These are phyloP conservation scores for Aspergillus sclerotiicarbonarius DNA, from an alignment of 495 filamentous ascomycete species.

Conservation along the genomic window DNA sequence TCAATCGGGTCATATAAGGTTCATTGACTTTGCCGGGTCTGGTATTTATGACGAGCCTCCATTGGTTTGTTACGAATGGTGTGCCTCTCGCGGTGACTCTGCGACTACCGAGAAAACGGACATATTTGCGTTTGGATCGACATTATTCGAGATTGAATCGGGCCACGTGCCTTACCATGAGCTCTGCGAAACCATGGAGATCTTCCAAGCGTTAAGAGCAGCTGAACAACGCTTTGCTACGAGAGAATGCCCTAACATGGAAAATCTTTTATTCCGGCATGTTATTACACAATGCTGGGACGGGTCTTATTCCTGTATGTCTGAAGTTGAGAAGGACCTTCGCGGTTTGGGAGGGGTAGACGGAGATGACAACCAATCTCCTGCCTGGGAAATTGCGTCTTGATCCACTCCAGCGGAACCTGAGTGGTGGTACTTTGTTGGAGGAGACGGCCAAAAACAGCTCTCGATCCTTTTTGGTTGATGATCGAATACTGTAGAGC, in stretches of 20 bases:
- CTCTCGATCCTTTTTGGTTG: conserved; percentile 1
- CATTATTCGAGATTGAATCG: conserved; percentile 18
- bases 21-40: conserved; percentile 24
- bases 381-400: conserved; percentile 5
- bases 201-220: not conserved
- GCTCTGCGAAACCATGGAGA: conserved; percentile 1
- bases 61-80: conserved; percentile 19
- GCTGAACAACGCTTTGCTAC: conserved; percentile 9
- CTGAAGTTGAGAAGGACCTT: conserved; percentile 7
- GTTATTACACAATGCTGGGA: conserved; percentile 12
- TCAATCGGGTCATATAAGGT: conserved; percentile 15
- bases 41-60: conserved; percentile 16
- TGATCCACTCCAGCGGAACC: not conserved
- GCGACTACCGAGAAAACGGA: conserved; percentile 11
- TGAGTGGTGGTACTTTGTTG: not conserved
- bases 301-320: conserved; percentile 8
- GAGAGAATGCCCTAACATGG: conserved; percentile 11
- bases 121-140: conserved; percentile 23
- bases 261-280: conserved; percentile 6
- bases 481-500: not conserved
- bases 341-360: not conserved
- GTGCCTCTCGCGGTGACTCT: conserved; percentile 10
- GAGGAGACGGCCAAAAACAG: not conserved
- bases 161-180: conserved; percentile 12
- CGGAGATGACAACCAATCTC: conserved; percentile 1